A percentile compares a stretch with the other conserved stretches of the same genome.
These are phyloP conservation scores for Oldenlandia corymbosa DNA, from an alignment of 257 asterid species.

Conservation along the genomic window DNA sequence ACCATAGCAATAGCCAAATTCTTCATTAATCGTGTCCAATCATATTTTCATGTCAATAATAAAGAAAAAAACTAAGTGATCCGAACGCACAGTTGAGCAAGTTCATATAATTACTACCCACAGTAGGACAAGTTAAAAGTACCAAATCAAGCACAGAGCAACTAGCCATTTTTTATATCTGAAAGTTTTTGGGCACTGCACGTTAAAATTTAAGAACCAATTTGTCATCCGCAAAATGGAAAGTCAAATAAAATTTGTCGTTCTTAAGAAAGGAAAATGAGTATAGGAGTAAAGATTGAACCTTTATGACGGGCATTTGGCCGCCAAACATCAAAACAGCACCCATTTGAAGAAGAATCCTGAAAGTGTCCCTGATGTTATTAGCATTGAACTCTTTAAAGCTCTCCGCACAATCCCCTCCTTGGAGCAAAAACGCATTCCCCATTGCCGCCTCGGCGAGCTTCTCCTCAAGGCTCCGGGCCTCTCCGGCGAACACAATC, in stretches of 20 bases:
- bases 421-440: slow-evolving; percentile 66
- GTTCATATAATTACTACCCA: background rate
- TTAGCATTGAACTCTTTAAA: slow-evolving; percentile 72
- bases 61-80: background rate
- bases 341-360: slow-evolving; percentile 78
- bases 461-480: slow-evolving; percentile 60
- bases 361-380: slow-evolving; percentile 73
- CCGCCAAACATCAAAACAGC: slow-evolving; percentile 79
- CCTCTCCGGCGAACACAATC: slow-evolving; percentile 85
- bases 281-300: background rate
- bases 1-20: background rate
- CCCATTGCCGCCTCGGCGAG: slow-evolving; percentile 80
- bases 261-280: background rate
- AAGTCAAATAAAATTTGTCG: too few species aligned
- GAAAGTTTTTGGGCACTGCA: background rate
- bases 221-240: background rate
- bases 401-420: slow-evolving; percentile 91
- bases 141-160: background rate
- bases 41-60: background rate
- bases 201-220: background rate
- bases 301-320: slow-evolving; percentile 75
- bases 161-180: background rate
- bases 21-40: background rate
- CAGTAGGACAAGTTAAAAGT: background rate
- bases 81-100: background rate